Evolutionary conservation across 768 basidiomycete genomes (phyloP).

Genomic region (Hygrophorus russula): DNA sequence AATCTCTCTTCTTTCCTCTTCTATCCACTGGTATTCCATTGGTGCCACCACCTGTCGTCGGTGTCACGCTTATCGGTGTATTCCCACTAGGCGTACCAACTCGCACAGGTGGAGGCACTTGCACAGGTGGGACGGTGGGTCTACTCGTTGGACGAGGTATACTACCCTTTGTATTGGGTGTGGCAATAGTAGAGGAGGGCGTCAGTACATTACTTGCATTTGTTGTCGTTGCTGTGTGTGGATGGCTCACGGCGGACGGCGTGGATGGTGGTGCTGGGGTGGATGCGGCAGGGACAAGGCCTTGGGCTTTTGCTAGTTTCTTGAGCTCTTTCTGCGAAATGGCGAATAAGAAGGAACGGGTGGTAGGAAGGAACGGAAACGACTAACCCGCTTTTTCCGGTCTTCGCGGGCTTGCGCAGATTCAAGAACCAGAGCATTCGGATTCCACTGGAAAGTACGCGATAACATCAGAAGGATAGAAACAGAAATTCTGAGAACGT

Average conservation of each 20-base stretch:
- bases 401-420: constrained; percentile 70
- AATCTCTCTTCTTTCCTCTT: constrained; percentile 25
- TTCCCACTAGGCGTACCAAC: background rate
- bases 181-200: background rate
- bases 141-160: constrained; percentile 4
- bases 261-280: constrained; percentile 10
- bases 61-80: background rate
- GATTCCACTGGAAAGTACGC: constrained; percentile 46
- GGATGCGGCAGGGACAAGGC: constrained; percentile 20
- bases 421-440: constrained; percentile 46
- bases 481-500: constrained; percentile 18
- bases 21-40: constrained; percentile 11
- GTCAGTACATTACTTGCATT: constrained; percentile 6
- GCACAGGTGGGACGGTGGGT: constrained; percentile 5
- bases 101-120: background rate
- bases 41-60: background rate
- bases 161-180: constrained; percentile 1
- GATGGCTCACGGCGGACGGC: constrained; percentile 9
- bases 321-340: constrained; percentile 67
- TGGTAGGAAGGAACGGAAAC: background rate
- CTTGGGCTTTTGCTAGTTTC: constrained; percentile 46
- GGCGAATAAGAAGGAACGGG: background rate
- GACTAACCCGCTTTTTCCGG: constrained; percentile 60
- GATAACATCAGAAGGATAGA: constrained; percentile 7
- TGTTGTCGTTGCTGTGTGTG: constrained; percentile 10